Conservation (phyloP, 2,329 filamentous ascomycete species). For the Eutypa lata region DNA sequence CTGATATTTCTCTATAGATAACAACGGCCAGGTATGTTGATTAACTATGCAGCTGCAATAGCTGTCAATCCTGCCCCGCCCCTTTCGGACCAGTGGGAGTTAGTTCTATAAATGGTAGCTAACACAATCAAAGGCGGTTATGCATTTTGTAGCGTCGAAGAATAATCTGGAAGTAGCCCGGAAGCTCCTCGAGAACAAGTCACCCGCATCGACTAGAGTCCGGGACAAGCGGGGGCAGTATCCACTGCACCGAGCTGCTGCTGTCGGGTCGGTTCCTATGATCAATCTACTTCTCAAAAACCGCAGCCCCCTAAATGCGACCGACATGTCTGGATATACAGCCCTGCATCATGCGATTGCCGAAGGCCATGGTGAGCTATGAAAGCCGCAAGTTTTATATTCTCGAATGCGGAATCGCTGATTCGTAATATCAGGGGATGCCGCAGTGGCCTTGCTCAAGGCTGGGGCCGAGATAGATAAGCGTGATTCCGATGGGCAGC, state of each 20-base stretch:
- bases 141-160: constrained; percentile 92
- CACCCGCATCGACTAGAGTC: constrained; percentile 69
- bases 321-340: constrained; percentile 79
- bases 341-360: constrained; percentile 85
- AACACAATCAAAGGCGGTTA: constrained; percentile 59
- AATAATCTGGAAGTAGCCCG: constrained; percentile 78
- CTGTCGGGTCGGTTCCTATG: constrained; percentile 85
- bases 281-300: constrained; percentile 74
- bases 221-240: constrained; percentile 88
- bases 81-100: not conserved
- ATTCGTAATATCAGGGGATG: constrained; percentile 55
- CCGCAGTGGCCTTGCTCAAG: constrained; percentile 77
- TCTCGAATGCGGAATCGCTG: not conserved
- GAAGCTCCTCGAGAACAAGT: constrained; percentile 68
- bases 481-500: constrained; percentile 65
- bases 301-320: constrained; percentile 76
- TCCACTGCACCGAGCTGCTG: constrained; percentile 85
- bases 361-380: constrained; percentile 62
- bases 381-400: not conserved
- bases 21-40: constrained; percentile 57
- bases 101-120: not conserved
- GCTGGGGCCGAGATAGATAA: constrained; percentile 80
- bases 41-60: not conserved
- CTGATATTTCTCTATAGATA: constrained; percentile 41
- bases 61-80: not conserved